phyloP scores from a whole-genome alignment of 176 grass and related monocot species.

The Cenchrus americanus region DNA sequence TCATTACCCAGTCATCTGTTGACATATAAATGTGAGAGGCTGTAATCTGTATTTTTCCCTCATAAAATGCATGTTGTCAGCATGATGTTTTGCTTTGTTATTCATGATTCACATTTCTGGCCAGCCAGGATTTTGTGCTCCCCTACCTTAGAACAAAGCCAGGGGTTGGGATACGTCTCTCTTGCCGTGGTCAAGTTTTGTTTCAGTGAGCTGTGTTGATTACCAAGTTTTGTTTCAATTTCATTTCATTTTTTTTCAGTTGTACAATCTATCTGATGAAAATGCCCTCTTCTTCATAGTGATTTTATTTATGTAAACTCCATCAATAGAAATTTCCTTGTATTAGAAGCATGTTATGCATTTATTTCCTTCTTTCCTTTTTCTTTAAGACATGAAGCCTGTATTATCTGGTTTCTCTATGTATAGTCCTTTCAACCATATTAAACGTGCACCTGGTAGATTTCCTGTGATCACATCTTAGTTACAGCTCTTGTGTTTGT shows the following conservation, averaged over 20 bases:
- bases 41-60: neutral
- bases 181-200: neutral
- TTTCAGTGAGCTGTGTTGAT: constrained; percentile 11
- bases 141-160: neutral
- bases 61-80: neutral
- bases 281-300: neutral
- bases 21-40: constrained; percentile 22
- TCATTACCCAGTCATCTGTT: constrained; percentile 27
- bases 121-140: neutral
- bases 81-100: neutral
- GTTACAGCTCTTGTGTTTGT: neutral
- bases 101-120: neutral
- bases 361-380: neutral
- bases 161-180: neutral
- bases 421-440: neutral
- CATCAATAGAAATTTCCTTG: neutral
- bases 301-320: neutral
- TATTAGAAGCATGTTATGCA: constrained; percentile 5
- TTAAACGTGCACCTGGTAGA: neutral
- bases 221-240: neutral
- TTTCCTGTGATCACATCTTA: neutral
- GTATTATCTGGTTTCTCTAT: neutral
- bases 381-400: neutral
- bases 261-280: constrained; percentile 16
- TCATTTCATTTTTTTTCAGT: constrained; percentile 6